A percentile compares a stretch with the other conserved stretches of the same genome.
phyloP scores from a whole-genome alignment of 1,139 yeast species.

The Yamadazyma atmosphaerica region DNA sequence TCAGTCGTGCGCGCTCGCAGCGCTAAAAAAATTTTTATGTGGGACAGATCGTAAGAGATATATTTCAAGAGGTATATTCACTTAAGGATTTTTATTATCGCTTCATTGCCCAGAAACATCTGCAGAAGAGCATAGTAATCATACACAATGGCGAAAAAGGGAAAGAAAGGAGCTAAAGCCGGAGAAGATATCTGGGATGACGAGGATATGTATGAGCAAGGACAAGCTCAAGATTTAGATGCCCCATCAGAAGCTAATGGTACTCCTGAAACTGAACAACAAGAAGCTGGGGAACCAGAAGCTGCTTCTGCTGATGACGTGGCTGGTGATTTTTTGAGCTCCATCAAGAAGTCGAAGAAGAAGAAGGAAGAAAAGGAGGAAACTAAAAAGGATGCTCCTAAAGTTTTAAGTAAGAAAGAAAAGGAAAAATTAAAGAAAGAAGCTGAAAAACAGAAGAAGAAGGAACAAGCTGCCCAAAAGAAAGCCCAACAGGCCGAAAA shows the following conservation, averaged over 20 bases:
- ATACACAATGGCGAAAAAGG: constrained; percentile 46
- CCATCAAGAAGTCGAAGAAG: constrained; percentile 76
- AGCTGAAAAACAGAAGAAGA: constrained; percentile 91
- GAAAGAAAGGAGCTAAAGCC: constrained; percentile 49
- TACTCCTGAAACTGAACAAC: constrained; percentile 13
- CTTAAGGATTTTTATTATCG: background rate
- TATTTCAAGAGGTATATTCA: background rate
- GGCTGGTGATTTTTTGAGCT: constrained; percentile 74
- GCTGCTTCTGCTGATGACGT: constrained; percentile 45
- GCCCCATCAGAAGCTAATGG: constrained; percentile 11
- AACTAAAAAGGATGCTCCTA: constrained; percentile 51
- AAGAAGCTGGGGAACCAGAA: constrained; percentile 21
- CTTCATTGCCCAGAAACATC: too few relatives aligned
- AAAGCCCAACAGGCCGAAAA: constrained; percentile 63
- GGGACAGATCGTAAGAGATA: background rate
- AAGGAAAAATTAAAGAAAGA: constrained; percentile 98
- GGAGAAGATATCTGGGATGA: constrained; percentile 80
- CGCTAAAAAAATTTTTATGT: background rate
- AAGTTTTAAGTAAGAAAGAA: constrained; percentile 89
- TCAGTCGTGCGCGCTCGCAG: constrained; percentile 3
- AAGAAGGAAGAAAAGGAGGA: constrained; percentile 64
- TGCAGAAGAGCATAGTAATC: background rate
- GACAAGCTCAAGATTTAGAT: constrained; percentile 59
- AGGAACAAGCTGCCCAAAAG: constrained; percentile 85
- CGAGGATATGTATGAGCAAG: constrained; percentile 64